Conservation (phyloP, 495 filamentous ascomycete species). For the Xylaria venustula region DNA sequence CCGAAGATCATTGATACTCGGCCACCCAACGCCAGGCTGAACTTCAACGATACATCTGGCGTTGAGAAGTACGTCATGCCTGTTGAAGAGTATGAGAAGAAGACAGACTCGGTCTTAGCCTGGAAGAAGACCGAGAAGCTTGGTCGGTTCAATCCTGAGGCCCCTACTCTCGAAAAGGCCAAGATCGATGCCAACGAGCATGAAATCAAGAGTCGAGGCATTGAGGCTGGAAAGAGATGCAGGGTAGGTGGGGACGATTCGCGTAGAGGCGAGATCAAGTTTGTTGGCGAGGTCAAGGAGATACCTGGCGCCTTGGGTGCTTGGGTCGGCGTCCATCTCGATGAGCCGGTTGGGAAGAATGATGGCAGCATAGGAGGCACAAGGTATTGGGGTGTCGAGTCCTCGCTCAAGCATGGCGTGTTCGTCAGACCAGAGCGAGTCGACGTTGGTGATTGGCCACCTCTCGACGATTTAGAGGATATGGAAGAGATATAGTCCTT, state of each 20-base stretch:
- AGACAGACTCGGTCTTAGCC: conserved; percentile 80
- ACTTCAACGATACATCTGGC: conserved; percentile 74
- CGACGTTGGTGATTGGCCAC: conserved; percentile 83
- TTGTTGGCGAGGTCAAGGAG: conserved; percentile 76
- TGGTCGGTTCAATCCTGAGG: conserved; percentile 89
- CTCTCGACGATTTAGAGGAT: conserved; percentile 71
- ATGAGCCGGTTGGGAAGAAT: conserved; percentile 88
- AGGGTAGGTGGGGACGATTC: conserved; percentile 62
- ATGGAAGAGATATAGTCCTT: conserved; percentile 76
- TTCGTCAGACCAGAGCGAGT: conserved; percentile 90
- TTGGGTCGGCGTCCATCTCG: conserved; percentile 83
- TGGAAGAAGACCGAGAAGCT: conserved; percentile 92
- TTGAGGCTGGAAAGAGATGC: conserved; percentile 63
- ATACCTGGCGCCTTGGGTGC: conserved; percentile 70
- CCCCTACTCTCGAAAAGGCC: conserved; percentile 65
- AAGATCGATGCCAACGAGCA: conserved; percentile 63
- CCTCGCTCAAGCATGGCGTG: conserved; percentile 67
- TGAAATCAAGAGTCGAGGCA: conserved; percentile 67
- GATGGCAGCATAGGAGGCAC: conserved; percentile 79
- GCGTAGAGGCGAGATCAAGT: conserved; percentile 79
- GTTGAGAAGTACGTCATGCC: conserved; percentile 88
- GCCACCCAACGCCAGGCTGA: conserved; percentile 65
- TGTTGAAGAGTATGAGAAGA: conserved; percentile 74
- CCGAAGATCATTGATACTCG: conserved; percentile 76
- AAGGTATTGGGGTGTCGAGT: conserved; percentile 69